Evolutionary conservation across 2,329 filamentous ascomycete genomes (phyloP).

Genomic region (Trichoderma pleuroti): DNA sequence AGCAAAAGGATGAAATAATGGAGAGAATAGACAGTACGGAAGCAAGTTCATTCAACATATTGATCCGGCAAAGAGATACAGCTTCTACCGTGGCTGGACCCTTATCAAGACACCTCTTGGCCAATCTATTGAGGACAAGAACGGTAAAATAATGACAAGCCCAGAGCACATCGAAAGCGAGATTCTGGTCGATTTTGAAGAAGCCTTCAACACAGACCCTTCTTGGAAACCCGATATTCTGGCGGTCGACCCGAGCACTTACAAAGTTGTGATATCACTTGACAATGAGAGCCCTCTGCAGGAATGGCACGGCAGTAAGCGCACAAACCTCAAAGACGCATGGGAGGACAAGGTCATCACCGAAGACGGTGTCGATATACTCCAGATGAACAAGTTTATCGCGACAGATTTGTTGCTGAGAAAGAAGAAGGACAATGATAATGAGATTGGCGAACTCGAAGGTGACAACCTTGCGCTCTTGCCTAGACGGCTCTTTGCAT

Average conservation of each 20-base stretch:
- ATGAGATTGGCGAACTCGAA: constrained; percentile 22
- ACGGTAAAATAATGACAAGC: background rate
- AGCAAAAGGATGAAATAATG: constrained; percentile 11
- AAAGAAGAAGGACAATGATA: constrained; percentile 6
- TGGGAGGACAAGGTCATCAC: constrained; percentile 10
- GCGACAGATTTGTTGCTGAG: background rate
- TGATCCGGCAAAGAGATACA: constrained; percentile 1
- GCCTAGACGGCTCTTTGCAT: constrained; percentile 41
- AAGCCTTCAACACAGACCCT: constrained; percentile 16
- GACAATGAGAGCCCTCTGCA: constrained; percentile 7
- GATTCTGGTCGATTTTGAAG: constrained; percentile 18
- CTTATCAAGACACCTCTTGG: constrained; percentile 9
- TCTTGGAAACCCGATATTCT: constrained; percentile 15
- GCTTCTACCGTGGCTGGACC: constrained; percentile 14
- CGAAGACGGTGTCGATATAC: constrained; percentile 1
- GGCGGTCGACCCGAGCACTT: background rate
- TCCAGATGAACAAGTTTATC: constrained; percentile 8
- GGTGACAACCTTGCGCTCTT: constrained; percentile 34
- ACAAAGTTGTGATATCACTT: background rate
- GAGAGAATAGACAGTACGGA: background rate
- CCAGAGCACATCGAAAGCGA: constrained; percentile 19
- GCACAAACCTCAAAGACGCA: constrained; percentile 1
- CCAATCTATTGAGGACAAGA: background rate
- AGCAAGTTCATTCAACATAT: constrained; percentile 5
- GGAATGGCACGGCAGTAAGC: constrained; percentile 8